Base-by-base conservation (phyloP, 345 rosid genomes). In the Sisymbrium irio region DNA sequence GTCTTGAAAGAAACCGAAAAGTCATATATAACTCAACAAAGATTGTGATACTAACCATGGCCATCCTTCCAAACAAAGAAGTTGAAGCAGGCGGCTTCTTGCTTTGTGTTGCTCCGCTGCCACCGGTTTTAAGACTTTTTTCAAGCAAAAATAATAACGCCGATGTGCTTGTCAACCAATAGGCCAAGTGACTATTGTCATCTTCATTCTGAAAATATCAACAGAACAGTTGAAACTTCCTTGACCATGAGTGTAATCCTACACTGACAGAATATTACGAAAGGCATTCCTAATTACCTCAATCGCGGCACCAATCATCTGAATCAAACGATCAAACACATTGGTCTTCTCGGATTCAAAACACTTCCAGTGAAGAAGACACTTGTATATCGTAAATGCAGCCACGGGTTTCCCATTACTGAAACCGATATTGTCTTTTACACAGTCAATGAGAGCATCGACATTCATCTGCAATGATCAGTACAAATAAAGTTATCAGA, bases 301-400 rank as follows among this genome's bases (percentile, higher is more conserved):
- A 72, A 96, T 90, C 28, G 92, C 97, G 46, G 94, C 89, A 85
- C 99, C 99, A 78, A 96, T 95, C 97, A 92, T 88, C 82, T 96
- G 98, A 85, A 96, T 85, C 50, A 96, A 93, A 71, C 96, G 93
- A 78, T 96, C 98, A 83, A 96, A 96, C 76, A 96, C 96, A 80
- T 85, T 96, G 62, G 97, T 90, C 83, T 87, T 92, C 78, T 96
- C 98, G 15, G 98, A 97, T 85, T 92, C 99, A 67, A 92, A 96
- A 61, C 96, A 95, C 79, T 95, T 95, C 98, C 99, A 92, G 65
- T 89, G 89, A 64, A 95, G 93, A 56, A 95, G 96, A 82, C 97
- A 95, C 69, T 83, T 92, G 74, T 95, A 95, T 51, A 95, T 90
- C 17, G 98, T 92, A 84, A 92, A 87, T 59, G 98, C 99, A 18